Evolutionary conservation across 768 basidiomycete species (phyloP).

Genomic region (Trametes coccinea): DNA sequence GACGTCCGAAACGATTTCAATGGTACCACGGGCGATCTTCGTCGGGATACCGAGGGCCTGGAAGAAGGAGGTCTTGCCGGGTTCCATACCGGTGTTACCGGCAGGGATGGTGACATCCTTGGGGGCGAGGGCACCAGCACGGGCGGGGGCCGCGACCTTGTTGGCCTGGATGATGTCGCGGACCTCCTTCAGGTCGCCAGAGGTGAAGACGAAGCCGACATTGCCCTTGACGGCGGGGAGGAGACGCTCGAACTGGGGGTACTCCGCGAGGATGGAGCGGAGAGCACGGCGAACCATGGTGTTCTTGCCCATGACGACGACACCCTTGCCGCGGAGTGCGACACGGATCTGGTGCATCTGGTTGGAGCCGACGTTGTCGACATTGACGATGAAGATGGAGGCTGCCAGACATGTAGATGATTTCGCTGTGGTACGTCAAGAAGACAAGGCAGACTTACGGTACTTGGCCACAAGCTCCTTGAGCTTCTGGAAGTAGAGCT

Average conservation of each 20-base stretch:
- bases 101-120: slow-evolving; percentile 90
- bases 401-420: slow-evolving; percentile 46
- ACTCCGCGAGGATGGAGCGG: slow-evolving; percentile 84
- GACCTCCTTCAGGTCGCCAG: slow-evolving; percentile 88
- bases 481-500: slow-evolving; percentile 89
- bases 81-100: slow-evolving; percentile 99
- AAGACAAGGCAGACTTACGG: slow-evolving; percentile 52
- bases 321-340: slow-evolving; percentile 92
- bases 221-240: slow-evolving; percentile 96
- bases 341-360: slow-evolving; percentile 99
- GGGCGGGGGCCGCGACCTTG: slow-evolving; percentile 98
- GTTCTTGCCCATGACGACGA: slow-evolving; percentile 99
- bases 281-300: slow-evolving; percentile 99
- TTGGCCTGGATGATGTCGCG: slow-evolving; percentile 93
- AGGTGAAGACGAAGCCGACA: slow-evolving; percentile 99
- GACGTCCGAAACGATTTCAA: slow-evolving; percentile 97
- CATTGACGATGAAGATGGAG: slow-evolving; percentile 98
- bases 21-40: slow-evolving; percentile 99
- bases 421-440: neutral
- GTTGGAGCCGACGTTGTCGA: slow-evolving; percentile 99
- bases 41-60: slow-evolving; percentile 99
- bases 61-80: slow-evolving; percentile 99
- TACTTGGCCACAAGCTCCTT: slow-evolving; percentile 89
- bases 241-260: slow-evolving; percentile 94
- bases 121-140: slow-evolving; percentile 95